phyloP scores from a whole-genome alignment of 768 basidiomycete species.

The Hortiboletus flavorubellus region DNA sequence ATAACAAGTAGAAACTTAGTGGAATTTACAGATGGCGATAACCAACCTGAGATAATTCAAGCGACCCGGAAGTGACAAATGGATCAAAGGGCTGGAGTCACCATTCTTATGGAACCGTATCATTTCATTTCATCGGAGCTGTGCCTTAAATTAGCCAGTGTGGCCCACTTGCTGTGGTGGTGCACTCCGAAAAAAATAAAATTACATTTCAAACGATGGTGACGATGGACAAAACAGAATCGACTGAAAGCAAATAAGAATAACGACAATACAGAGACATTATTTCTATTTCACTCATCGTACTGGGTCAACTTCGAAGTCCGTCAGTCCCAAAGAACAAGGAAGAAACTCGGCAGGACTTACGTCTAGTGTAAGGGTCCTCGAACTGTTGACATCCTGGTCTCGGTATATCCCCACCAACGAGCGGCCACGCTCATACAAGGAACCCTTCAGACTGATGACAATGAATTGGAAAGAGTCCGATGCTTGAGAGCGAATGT shows the following conservation, averaged over 20 bases:
- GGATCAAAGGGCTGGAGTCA: background rate
- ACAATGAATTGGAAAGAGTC: constrained; percentile 93
- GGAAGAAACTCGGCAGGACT: constrained; percentile 19
- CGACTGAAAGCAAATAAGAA: constrained; percentile 24
- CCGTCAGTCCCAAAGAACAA: constrained; percentile 5
- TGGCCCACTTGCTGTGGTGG: background rate
- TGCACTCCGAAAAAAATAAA: background rate
- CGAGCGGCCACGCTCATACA: constrained; percentile 88
- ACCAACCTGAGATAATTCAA: no score
- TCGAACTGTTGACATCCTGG: constrained; percentile 90
- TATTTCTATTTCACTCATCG: constrained; percentile 20
- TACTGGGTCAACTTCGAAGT: constrained; percentile 26
- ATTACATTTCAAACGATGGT: constrained; percentile 2
- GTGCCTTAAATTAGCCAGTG: background rate
- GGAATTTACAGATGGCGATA: no score
- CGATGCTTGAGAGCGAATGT: constrained; percentile 83
- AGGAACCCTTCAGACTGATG: constrained; percentile 91
- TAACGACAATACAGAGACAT: constrained; percentile 12
- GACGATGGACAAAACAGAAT: background rate
- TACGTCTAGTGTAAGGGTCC: constrained; percentile 89
- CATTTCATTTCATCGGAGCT: background rate
- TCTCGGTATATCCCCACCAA: constrained; percentile 94
- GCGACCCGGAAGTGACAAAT: no score
- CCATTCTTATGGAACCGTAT: background rate
- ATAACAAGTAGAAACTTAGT: no score